Evolutionary conservation across 73 alveolate species (phyloP).

Genomic region (Durusdinium trenchii): DNA sequence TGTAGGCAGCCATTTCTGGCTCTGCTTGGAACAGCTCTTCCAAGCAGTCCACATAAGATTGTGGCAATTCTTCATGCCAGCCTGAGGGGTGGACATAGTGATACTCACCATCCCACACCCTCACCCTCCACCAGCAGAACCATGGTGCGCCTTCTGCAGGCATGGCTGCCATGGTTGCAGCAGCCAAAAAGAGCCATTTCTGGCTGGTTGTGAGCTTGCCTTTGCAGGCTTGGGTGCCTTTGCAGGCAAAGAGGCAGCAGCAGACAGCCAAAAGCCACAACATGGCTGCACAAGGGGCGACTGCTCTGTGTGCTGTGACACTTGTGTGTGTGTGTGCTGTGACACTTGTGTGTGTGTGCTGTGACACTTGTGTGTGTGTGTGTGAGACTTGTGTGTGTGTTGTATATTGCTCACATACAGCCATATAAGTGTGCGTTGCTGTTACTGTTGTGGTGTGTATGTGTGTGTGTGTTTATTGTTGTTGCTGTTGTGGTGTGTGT

Average conservation of each 20-base stretch:
- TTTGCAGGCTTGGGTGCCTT: neutral
- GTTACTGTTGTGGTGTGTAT: too few relatives aligned
- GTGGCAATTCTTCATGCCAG: neutral
- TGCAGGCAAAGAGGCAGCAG: neutral
- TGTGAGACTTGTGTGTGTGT: neutral
- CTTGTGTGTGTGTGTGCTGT: neutral
- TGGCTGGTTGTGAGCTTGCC: neutral
- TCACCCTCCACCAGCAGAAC: neutral
- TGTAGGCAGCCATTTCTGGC: neutral
- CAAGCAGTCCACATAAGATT: neutral
- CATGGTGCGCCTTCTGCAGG: neutral
- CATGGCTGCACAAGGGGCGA: neutral
- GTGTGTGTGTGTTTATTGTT: too few relatives aligned
- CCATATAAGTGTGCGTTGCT: too few relatives aligned
- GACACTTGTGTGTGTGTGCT: neutral
- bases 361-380: neutral
- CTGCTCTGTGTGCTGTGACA: neutral
- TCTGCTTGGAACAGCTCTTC: neutral
- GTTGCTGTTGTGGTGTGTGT: too few relatives aligned
- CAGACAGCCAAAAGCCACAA: neutral
- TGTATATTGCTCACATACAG: too few relatives aligned
- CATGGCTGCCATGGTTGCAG: neutral
- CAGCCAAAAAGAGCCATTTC: neutral
- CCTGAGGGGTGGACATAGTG: neutral
- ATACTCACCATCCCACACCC: neutral